Base-by-base conservation (phyloP, 2,329 filamentous ascomycete genomes). In the Ceratocystis huliohia region DNA sequence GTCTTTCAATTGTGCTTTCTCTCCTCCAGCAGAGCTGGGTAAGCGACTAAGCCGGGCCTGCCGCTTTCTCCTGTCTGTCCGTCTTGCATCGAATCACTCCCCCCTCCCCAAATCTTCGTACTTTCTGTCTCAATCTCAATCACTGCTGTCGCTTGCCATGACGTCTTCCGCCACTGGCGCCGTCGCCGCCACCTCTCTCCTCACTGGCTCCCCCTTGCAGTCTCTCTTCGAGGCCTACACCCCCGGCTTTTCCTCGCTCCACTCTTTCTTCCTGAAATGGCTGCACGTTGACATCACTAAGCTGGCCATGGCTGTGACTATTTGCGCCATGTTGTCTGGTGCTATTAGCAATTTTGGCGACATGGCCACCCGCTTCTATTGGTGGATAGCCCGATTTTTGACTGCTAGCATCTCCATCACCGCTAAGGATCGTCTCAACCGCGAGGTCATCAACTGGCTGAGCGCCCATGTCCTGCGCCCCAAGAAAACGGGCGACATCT, bases 361-460 rank as follows among this genome's bases (percentile, higher is more conserved):
- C 7, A 65, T 73, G 2, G 71, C 70, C 1, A 68, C 70, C 20
- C 73, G 73, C 67, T 15, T 76, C 33, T 76, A 75, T 67, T 75
- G 74, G 72, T 74, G 73, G 72, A 69, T 76, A 3, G 72, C 74
- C 1, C 70, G 72, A 2, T 76, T 76, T 68, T 72, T 76, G 64
- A 76, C 75, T 0, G 73, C 75, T 2, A 74, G 75, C 3, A 73
- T 77, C 20, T 75, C 74, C 25, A 74, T 77, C 61, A 71, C 72
- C 1, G 73, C 72, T n/a, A 72, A 71, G 45, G 75, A 77, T 69
- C 71, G 73, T 5, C 73, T 77, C 57, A 76, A 76, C 69, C 70
- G 72, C 5, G 75, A 76, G 61, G 74, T 76, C 3, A 69, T 76
- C 61, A 75, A 75, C 71, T 77, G 75, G 75, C 69, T 77, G 6